A percentile compares a stretch with the other conserved stretches of the same genome.
These are phyloP conservation scores for Delphinella strobiligena DNA, from an alignment of 2,329 filamentous ascomycete species.

Conservation along the genomic window DNA sequence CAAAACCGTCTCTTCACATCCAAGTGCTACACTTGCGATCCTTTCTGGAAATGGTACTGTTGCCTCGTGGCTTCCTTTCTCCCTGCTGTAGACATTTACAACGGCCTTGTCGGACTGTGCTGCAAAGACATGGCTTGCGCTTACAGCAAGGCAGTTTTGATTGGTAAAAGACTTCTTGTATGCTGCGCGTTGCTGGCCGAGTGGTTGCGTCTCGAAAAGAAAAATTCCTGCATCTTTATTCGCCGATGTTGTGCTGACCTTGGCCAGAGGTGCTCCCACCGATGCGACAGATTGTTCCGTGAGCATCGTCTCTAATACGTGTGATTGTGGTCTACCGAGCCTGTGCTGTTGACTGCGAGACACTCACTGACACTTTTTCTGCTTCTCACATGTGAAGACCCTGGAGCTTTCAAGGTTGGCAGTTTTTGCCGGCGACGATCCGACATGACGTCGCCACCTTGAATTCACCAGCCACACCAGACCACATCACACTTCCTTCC, in stretches of 20 bases:
- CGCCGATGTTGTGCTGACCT: conserved; percentile 34
- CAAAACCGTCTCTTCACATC: conserved; percentile 54
- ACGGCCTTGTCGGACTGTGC: conserved; percentile 87
- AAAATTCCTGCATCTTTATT: conserved; percentile 79
- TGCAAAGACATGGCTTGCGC: conserved; percentile 72
- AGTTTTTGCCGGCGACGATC: background rate
- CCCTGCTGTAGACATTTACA: conserved; percentile 79
- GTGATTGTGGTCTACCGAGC: too few species aligned
- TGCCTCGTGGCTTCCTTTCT: conserved; percentile 77
- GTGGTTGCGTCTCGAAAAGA: conserved; percentile 68
- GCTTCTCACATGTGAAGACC: background rate
- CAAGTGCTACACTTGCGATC: conserved; percentile 65
- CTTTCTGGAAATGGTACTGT: conserved; percentile 78
- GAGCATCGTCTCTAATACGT: conserved; percentile 27
- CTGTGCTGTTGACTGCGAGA: too few species aligned
- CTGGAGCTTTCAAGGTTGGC: background rate
- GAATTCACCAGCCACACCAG: too few species aligned
- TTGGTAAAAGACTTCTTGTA: conserved; percentile 91
- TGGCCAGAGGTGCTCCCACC: conserved; percentile 30
- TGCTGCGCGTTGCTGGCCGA: conserved; percentile 58
- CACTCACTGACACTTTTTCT: background rate
- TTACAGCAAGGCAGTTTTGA: conserved; percentile 68
- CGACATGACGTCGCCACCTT: background rate
- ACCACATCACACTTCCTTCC: too few species aligned
- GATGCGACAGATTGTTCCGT: conserved; percentile 38